Evolutionary conservation across 306 rosid genomes (phyloP).

Genomic region (Cicer bijugum): DNA sequence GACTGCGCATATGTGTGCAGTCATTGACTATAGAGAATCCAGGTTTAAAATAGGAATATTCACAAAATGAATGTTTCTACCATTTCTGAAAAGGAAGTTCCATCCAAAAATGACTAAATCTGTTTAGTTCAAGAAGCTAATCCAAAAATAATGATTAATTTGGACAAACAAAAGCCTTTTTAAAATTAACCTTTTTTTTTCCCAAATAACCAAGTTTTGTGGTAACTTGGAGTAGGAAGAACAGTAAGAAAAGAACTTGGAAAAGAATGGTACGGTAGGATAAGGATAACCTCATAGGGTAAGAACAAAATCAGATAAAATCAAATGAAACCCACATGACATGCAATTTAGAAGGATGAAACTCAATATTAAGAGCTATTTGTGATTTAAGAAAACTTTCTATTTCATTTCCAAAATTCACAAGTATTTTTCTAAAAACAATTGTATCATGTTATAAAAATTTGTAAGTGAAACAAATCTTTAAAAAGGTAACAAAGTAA

Average conservation of each 20-base stretch:
- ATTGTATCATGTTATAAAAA: neutral
- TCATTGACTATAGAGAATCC: too few relatives aligned
- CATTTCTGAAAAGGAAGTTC: constrained; percentile 7
- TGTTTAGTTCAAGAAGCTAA: constrained; percentile 26
- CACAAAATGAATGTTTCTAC: constrained; percentile 7
- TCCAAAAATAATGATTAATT: constrained; percentile 18
- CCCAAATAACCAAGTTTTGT: constrained; percentile 17
- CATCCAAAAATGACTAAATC: constrained; percentile 16
- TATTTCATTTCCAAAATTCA: neutral
- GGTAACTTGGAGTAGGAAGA: neutral
- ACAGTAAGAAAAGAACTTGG: too few relatives aligned
- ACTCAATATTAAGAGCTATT: too few relatives aligned
- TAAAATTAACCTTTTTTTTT: constrained; percentile 30
- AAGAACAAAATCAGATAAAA: too few relatives aligned
- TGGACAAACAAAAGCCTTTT: neutral
- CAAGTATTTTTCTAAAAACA: neutral
- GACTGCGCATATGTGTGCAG: too few relatives aligned
- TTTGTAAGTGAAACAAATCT: neutral
- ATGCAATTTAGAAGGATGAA: too few relatives aligned
- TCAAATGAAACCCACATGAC: too few relatives aligned
- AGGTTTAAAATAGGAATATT: constrained; percentile 15
- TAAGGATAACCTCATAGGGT: too few relatives aligned
- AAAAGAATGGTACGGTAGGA: too few relatives aligned
- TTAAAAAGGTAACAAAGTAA: neutral
- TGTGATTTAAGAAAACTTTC: neutral